phyloP scores from a whole-genome alignment of 1,139 yeast species.

The Geotrichum siamense region DNA sequence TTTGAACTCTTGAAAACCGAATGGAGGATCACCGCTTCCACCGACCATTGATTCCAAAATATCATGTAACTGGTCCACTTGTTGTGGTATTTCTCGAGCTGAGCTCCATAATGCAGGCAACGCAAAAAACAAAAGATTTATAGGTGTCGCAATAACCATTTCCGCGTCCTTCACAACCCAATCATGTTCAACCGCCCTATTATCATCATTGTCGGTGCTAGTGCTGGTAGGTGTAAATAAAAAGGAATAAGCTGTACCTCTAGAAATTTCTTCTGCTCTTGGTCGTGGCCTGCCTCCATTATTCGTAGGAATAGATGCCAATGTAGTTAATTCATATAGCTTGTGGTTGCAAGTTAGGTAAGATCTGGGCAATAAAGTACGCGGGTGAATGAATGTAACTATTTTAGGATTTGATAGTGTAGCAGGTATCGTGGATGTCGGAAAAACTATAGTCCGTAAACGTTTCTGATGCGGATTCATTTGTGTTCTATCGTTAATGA shows the following conservation, averaged over 20 bases:
- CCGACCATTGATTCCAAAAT: conserved; percentile 18
- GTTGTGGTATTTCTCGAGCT: no score
- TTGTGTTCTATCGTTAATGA: no score
- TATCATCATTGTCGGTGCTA: not conserved
- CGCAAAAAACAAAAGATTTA: conserved; percentile 30
- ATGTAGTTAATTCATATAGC: conserved; percentile 11
- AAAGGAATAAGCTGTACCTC: conserved; percentile 9
- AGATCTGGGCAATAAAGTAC: conserved; percentile 11
- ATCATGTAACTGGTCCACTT: conserved; percentile 34
- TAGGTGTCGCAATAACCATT: conserved; percentile 30
- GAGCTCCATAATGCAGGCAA: conserved; percentile 27
- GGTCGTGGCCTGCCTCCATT: conserved; percentile 11
- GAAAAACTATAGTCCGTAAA: no score
- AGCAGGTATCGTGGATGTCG: no score
- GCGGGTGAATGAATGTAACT: conserved; percentile 10
- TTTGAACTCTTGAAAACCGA: conserved; percentile 7
- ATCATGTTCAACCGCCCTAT: conserved; percentile 5
- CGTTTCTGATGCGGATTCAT: no score
- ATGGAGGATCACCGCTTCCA: conserved; percentile 3
- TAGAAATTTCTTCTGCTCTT: conserved; percentile 6
- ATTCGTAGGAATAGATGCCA: conserved; percentile 5
- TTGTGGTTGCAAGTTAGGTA: conserved; percentile 2
- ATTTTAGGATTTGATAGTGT: not conserved
- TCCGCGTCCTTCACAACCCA: not conserved
- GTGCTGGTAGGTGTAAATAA: not conserved